A percentile compares a stretch with the other conserved stretches of the same genome.
Evolutionary conservation across 306 rosid genomes (phyloP).

Genomic region (Calophaca sinica): DNA sequence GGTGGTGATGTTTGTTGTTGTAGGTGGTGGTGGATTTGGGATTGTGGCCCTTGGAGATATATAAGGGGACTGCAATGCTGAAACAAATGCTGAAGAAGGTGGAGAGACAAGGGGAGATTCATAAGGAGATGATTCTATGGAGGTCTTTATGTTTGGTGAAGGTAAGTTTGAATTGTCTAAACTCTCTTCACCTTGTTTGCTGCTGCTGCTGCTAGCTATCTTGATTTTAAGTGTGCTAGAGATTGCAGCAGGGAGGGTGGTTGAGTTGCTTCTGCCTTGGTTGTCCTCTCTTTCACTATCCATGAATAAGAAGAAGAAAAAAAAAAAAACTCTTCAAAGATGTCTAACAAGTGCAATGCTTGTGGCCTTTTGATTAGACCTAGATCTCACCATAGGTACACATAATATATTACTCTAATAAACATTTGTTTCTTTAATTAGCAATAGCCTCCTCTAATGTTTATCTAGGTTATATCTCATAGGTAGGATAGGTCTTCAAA

Average conservation of each 20-base stretch:
- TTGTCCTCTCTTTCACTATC: slow-evolving; percentile 51
- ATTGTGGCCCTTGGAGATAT: slow-evolving; percentile 80
- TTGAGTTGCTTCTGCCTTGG: not conserved
- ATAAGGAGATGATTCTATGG: slow-evolving; percentile 65
- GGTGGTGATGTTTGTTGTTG: slow-evolving; percentile 12
- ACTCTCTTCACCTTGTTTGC: slow-evolving; percentile 41
- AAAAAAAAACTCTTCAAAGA: slow-evolving; percentile 45
- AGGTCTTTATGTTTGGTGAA: slow-evolving; percentile 60
- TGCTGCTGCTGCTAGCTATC: slow-evolving; percentile 44
- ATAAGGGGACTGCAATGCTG: slow-evolving; percentile 91
- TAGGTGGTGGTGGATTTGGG: slow-evolving; percentile 38
- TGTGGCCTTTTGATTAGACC: slow-evolving; percentile 24
- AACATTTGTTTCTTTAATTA: slow-evolving; percentile 19
- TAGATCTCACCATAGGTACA: slow-evolving; percentile 39
- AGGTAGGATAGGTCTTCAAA: slow-evolving; percentile 45
- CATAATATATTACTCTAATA: not conserved
- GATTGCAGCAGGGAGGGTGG: slow-evolving; percentile 24
- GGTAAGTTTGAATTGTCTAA: slow-evolving; percentile 48
- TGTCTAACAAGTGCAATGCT: slow-evolving; percentile 8
- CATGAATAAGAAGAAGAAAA: slow-evolving; percentile 49
- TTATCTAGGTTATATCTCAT: no score
- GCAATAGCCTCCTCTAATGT: slow-evolving; percentile 33
- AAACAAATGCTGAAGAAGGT: slow-evolving; percentile 92
- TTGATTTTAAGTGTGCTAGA: slow-evolving; percentile 65
- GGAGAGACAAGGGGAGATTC: slow-evolving; percentile 89